Evolutionary conservation across 768 basidiomycete species (phyloP).

Genomic region (Boletus insuetus): DNA sequence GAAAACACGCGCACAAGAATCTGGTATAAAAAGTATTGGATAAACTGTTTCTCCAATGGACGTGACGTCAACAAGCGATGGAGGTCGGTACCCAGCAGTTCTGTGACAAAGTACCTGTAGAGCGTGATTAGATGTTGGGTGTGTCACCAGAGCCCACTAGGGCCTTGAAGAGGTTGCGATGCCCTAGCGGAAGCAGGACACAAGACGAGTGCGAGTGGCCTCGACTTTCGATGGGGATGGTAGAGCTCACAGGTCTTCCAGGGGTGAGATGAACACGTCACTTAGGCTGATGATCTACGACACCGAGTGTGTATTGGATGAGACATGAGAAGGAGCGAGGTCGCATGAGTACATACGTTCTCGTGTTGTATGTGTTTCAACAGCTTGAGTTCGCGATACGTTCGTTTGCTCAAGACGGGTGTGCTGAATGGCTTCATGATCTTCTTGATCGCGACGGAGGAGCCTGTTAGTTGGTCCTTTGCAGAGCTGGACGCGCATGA

Average conservation of each 20-base stretch:
- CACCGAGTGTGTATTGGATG: background rate
- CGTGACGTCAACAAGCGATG: conserved; percentile 95
- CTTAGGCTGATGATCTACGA: conserved; percentile 93
- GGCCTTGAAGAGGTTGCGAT: no score
- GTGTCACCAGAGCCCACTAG: no score
- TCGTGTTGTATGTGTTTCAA: conserved; percentile 99
- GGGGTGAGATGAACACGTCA: conserved; percentile 99
- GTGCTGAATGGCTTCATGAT: conserved; percentile 99
- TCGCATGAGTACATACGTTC: conserved; percentile 59
- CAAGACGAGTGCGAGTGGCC: no score
- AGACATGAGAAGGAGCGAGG: background rate
- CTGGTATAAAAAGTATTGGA: conserved; percentile 99
- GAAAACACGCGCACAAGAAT: conserved; percentile 66
- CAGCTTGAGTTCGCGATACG: conserved; percentile 96
- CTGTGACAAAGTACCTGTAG: conserved; percentile 95
- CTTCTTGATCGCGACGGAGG: conserved; percentile 99
- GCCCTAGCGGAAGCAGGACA: no score
- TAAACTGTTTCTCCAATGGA: conserved; percentile 99
- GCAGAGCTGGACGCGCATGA: conserved; percentile 61
- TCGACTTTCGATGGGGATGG: background rate
- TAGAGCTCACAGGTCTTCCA: conserved; percentile 85
- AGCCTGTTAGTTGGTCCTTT: conserved; percentile 90
- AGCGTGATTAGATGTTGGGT: background rate
- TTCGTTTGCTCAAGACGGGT: conserved; percentile 95
- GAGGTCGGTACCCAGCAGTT: conserved; percentile 95